phyloP scores from a whole-genome alignment of 495 filamentous ascomycete species.

The Trichoderma reesei region DNA sequence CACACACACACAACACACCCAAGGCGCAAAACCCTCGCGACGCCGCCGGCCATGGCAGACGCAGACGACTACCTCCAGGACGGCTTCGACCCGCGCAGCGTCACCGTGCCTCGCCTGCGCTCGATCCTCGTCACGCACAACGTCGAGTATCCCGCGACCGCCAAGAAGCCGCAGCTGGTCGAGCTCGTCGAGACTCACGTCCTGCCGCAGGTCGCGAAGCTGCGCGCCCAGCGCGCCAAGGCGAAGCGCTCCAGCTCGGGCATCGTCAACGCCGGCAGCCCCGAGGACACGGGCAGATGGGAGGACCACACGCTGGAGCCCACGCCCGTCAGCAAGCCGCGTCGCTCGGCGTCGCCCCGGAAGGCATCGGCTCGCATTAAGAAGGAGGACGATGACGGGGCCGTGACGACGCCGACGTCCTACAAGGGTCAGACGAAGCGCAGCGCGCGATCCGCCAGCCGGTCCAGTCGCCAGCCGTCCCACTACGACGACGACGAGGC shows the following conservation, averaged over 20 bases:
- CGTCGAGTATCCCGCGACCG: conserved; percentile 68
- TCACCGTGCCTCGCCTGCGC: conserved; percentile 79
- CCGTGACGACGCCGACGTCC: conserved; percentile 25
- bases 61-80: conserved; percentile 72
- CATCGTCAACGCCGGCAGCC: conserved; percentile 66
- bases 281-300: conserved; percentile 30
- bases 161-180: conserved; percentile 79
- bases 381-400: conserved; percentile 41
- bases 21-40: background rate
- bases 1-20: too few relatives aligned
- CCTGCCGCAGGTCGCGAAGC: conserved; percentile 62
- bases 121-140: conserved; percentile 83
- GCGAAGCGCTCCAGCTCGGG: conserved; percentile 74
- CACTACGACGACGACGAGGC: conserved; percentile 41
- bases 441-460: conserved; percentile 37
- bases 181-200: conserved; percentile 74
- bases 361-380: conserved; percentile 38
- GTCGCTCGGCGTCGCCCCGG: conserved; percentile 36
- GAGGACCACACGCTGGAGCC: conserved; percentile 35
- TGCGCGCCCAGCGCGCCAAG: conserved; percentile 61
- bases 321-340: conserved; percentile 27
- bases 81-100: conserved; percentile 69
- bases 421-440: conserved; percentile 41
- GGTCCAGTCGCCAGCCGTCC: conserved; percentile 25
- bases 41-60: conserved; percentile 48